Base-by-base conservation (phyloP, 306 rosid genomes). In the Argentina anserina region DNA sequence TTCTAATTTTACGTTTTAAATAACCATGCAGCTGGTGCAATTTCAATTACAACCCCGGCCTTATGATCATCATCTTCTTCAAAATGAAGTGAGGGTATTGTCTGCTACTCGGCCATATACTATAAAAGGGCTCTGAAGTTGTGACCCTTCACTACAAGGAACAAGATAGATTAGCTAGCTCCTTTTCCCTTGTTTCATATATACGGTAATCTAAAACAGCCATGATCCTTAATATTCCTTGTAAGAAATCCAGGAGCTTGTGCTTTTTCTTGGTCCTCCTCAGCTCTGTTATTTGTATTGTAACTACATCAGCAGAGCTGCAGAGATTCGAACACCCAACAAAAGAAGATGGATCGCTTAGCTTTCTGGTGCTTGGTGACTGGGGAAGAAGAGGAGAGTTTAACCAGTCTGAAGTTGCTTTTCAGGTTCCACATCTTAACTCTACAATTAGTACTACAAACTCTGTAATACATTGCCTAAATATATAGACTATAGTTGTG, bases 331-430 rank as follows among this genome's bases (percentile, higher is more conserved):
- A 65, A 40, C 84, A 80, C 50, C 62, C 84, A 5, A 23, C 70
- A 42, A 81, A 84, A 72, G 67, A 60, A 42, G 84, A 90, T 67
- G 89, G 83, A 18, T 79, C 96, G 41, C 81, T 90, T 6, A 79
- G 80, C 63, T 81, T 90, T 71, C 81, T 90, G 40, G 92, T 87
- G 7, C 20, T 90, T 67, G 96, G 96, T 58, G 96, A 90, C 68
- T 87, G 96, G 96, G 92, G 92, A 52, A 81, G 89, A 71, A 76
- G 73, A 70, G 90, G 90, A 21, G 68, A 63, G 65, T 87, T 68
- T 67, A 90, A 90, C 65, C 92, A 90, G 76, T 85, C 96, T 18
- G 10, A 77, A 76, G 89, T 90, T 4, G 89, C 96, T 31, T 0
- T 73, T 73, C 90, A 87, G 90, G 96, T 86, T 47, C 41, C 39